A percentile compares a stretch with the other conserved stretches of the same genome.
phyloP scores from a whole-genome alignment of 208 protist species.

The Zelonia costaricensis region DNA sequence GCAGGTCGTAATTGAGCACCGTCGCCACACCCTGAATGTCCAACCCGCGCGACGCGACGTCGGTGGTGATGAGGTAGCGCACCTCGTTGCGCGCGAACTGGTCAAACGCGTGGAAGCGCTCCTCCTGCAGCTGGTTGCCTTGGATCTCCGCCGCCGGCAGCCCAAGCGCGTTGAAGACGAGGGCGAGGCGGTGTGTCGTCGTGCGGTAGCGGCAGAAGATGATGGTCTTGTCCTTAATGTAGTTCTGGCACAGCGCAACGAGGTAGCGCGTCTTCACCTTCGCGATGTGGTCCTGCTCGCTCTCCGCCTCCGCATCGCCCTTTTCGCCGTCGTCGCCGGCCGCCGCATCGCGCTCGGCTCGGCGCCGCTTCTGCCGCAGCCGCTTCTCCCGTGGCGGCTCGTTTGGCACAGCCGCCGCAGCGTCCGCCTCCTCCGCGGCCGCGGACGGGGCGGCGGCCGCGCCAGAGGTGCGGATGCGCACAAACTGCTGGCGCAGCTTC shows the following conservation, averaged over 20 bases:
- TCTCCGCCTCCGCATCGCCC: neutral
- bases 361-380: conserved; percentile 47
- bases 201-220: conserved; percentile 90
- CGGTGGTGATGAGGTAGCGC: conserved; percentile 91
- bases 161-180: conserved; percentile 78
- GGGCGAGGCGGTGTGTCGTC: conserved; percentile 75
- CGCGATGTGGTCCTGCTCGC: conserved; percentile 60
- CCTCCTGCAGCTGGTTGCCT: conserved; percentile 84
- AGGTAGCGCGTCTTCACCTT: conserved; percentile 83
- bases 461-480: conserved; percentile 60
- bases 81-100: conserved; percentile 79
- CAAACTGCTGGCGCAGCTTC: conserved; percentile 89
- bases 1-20: conserved; percentile 98
- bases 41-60: conserved; percentile 94
- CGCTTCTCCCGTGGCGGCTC: conserved; percentile 38
- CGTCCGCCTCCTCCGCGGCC: conserved; percentile 43
- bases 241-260: conserved; percentile 77
- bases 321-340: conserved; percentile 3
- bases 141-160: conserved; percentile 81
- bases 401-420: conserved; percentile 32
- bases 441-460: neutral
- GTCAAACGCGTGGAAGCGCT: conserved; percentile 76
- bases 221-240: conserved; percentile 77
- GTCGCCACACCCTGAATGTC: conserved; percentile 96
- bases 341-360: conserved; percentile 16